phyloP scores from a whole-genome alignment of 2,329 filamentous ascomycete species.

The Pyrenophora tritici-repentis region DNA sequence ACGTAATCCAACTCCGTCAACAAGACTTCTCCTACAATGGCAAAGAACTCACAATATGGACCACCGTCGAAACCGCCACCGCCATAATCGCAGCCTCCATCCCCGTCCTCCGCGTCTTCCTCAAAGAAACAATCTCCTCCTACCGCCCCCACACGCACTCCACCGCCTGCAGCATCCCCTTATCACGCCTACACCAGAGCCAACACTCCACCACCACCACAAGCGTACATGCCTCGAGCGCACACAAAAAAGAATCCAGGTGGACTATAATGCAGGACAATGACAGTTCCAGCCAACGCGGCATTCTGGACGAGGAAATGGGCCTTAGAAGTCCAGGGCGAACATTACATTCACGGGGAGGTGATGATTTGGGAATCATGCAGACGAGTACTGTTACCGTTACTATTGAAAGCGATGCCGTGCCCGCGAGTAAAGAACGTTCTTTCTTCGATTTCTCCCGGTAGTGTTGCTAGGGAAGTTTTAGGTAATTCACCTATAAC shows the following conservation, averaged over 20 bases:
- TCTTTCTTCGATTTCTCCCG: too few species aligned
- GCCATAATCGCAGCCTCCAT: slow-evolving; percentile 38
- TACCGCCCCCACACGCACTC: not conserved
- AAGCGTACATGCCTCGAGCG: not conserved
- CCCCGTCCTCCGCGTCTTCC: slow-evolving; percentile 39
- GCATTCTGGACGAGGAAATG: slow-evolving; percentile 8
- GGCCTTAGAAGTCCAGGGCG: not conserved
- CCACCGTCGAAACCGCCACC: slow-evolving; percentile 35
- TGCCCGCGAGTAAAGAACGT: too few species aligned
- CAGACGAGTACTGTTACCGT: slow-evolving; percentile 14
- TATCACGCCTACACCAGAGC: slow-evolving; percentile 3
- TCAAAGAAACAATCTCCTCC: slow-evolving; percentile 30
- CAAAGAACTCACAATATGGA: slow-evolving; percentile 39
- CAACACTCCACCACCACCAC: slow-evolving; percentile 6
- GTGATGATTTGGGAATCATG: slow-evolving; percentile 1
- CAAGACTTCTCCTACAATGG: slow-evolving; percentile 38
- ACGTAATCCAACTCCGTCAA: slow-evolving; percentile 29
- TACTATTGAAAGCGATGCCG: not conserved
- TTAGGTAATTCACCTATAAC: too few species aligned
- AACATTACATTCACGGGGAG: not conserved
- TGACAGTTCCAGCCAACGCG: slow-evolving; percentile 6
- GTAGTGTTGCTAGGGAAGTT: too few species aligned
- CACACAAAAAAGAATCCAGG: slow-evolving; percentile 4
- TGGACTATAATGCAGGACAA: not conserved
- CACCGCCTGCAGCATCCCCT: not conserved